Base-by-base conservation (phyloP, 768 basidiomycete species). In the Mycena sanguinolenta region DNA sequence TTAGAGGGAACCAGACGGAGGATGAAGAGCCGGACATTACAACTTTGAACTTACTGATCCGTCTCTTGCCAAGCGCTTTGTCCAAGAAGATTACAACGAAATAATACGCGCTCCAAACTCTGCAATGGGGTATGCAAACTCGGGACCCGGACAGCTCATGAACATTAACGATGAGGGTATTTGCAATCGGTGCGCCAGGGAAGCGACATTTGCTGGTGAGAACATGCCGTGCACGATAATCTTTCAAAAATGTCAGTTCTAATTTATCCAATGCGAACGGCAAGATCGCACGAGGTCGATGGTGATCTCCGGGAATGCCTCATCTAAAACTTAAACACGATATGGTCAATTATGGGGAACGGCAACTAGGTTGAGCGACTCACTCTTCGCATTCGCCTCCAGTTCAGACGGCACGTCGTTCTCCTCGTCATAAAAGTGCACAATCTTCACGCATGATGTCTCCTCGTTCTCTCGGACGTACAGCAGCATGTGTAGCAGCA, bases 401-500 rank as follows among this genome's bases (percentile, higher is more conserved):
- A 94, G 79, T 74, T 94, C 93, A 0, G 90, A 90, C 0, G 92
- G 92, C 28, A 90, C 82, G 0, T 84, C 61, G 4, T 34, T 44
- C 39, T 86, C 87, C 27, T 79, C 82, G 30, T 89, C 85, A 65
- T 86, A 83, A 73, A 92, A 92, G 73, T 93, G 91, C 4, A 93
- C 84, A 16, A 94, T 85, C 79, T 92, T 92, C 64, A 94, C 73
- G 72, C 87, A 84, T 0, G 90, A 86, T 0, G 93, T 94, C 72
- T 90, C 89, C 77, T 94, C 92, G 73, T 92, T 93, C 65, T 84
- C 82, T 49, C 82, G 80, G 3, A 92, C 90, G 72, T 94, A 94
- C 16, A 89, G 79, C 32, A 93, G 82, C 84, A 90, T 90, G 59
- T 87, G 85, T 67, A 92, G 88, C 4, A 94, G 72, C 39, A 83